A percentile compares a stretch with the other conserved stretches of the same genome.
Evolutionary conservation across 2,329 filamentous ascomycete species (phyloP).

Genomic region (Fusarium coffeatum): DNA sequence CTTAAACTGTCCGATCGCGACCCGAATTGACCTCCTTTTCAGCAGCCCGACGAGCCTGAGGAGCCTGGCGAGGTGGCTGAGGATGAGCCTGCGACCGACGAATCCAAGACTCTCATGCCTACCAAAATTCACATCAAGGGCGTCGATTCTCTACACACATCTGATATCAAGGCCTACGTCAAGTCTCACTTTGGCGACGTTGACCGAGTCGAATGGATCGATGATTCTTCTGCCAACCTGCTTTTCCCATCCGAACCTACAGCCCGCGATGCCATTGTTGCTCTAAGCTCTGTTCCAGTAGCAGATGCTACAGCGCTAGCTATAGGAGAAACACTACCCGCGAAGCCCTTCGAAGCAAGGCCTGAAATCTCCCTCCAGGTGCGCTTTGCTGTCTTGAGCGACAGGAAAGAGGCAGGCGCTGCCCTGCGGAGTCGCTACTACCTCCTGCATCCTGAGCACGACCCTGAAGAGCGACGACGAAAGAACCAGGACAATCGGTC

Average conservation of each 20-base stretch:
- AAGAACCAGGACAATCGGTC: slow-evolving; percentile 67
- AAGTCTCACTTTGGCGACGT: slow-evolving; percentile 72
- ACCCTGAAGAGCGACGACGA: slow-evolving; percentile 78
- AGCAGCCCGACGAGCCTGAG: slow-evolving; percentile 54
- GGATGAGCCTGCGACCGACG: slow-evolving; percentile 47
- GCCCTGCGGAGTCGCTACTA: slow-evolving; percentile 90
- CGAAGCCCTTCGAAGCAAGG: slow-evolving; percentile 74
- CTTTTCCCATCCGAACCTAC: slow-evolving; percentile 71
- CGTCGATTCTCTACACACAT: slow-evolving; percentile 82
- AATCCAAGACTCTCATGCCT: slow-evolving; percentile 48
- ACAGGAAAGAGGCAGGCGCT: slow-evolving; percentile 84
- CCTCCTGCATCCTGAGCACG: slow-evolving; percentile 88
- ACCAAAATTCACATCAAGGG: slow-evolving; percentile 86
- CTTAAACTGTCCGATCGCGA: not conserved
- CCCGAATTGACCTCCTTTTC: slow-evolving; percentile 29
- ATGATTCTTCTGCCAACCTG: slow-evolving; percentile 90
- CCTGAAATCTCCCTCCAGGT: slow-evolving; percentile 78
- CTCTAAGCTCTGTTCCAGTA: slow-evolving; percentile 64
- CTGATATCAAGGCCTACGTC: slow-evolving; percentile 82
- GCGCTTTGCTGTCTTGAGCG: slow-evolving; percentile 77
- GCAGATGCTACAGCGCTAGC: slow-evolving; percentile 67
- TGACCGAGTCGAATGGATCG: slow-evolving; percentile 88
- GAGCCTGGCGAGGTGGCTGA: slow-evolving; percentile 55
- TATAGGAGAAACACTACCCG: slow-evolving; percentile 72
- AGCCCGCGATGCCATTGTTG: slow-evolving; percentile 66